Base-by-base conservation (phyloP, 2,329 filamentous ascomycete genomes). In the Penicillium sp. region DNA sequence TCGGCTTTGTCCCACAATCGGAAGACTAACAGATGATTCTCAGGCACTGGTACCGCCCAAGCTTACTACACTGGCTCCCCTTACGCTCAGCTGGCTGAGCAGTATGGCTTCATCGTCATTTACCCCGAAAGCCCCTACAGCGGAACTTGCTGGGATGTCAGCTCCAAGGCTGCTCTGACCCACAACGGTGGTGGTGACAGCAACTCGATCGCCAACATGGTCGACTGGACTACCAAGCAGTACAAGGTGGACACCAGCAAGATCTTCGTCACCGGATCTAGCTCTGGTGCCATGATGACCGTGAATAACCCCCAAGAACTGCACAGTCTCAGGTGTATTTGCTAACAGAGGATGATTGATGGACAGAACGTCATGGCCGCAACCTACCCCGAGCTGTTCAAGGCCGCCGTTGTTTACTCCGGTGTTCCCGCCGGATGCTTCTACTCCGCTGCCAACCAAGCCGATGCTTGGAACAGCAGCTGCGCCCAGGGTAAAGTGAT, bases 61-160 rank as follows among this genome's bases (percentile, higher is more conserved):
- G 40, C 40, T 26, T 43, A 43, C 40, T 43, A 43, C 40, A 43
- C 40, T 11, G 40, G 40, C 9, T 43, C 40, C 26, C 40, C 40
- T 6, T 43, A 43, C 25, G 40, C 40, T n/a, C 40, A 43, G 40
- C 40, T 43, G 32, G 40, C 40, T 11, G 40, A 43, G 40, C 9
- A 43, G 24, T 35, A 43, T 43, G 40, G 40, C 40, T 43, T 43
- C 40, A 43, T 43, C 25, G 40, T 43, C 40, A 43, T 43, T 28
- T 43, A 43, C 18, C 40, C 40, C n/a, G 11, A 34, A n/a, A 43
- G 40, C 24, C 40, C 40, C 24, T 43, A 43, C 11, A 43, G 40
- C 24, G 40, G 40, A 24, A 43, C 40, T n/a, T 43, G 40, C 40
- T 43, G 40, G 40, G 40, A 43, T 25, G 40, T 43, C 40, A 43